A percentile compares a stretch with the other conserved stretches of the same genome.
Conservation (phyloP, 208 protist genomes). For the Leishmania turanica region DNA sequence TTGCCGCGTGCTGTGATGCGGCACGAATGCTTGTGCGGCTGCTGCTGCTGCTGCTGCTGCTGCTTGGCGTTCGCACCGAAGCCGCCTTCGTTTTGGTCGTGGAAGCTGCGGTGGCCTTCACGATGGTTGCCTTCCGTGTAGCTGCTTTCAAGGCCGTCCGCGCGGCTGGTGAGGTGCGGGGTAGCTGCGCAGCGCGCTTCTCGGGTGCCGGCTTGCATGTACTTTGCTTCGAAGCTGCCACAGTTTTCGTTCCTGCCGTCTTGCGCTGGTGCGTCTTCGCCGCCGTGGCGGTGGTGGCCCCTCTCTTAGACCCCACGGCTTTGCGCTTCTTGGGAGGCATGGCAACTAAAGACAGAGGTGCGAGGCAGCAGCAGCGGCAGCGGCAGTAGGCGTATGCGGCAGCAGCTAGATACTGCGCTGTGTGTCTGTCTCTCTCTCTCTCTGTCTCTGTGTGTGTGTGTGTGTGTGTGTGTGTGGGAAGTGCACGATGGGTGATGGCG, state of each 20-base stretch:
- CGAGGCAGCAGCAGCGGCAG: not conserved
- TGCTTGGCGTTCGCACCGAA: not conserved
- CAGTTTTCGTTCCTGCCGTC: not conserved
- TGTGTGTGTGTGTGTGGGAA: not conserved
- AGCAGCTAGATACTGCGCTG: not conserved
- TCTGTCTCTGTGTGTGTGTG: not conserved
- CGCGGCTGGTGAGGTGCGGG: not conserved
- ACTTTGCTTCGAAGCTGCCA: not conserved
- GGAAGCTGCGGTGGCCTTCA: not conserved
- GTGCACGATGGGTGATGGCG: not conserved
- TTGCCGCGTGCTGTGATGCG: not conserved
- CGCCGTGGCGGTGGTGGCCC: not conserved
- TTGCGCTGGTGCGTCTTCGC: too few species aligned
- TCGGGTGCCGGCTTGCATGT: not conserved
- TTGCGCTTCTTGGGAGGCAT: slow-evolving; percentile 16
- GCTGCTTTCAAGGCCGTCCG: not conserved
- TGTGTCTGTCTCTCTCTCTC: not conserved
- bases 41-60: not conserved
- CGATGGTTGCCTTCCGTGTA: not conserved
- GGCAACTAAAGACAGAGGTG: too few species aligned
- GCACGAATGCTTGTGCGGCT: not conserved
- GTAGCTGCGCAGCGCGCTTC: not conserved
- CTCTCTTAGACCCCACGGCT: not conserved
- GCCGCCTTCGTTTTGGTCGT: not conserved
- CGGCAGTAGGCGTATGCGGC: not conserved